These are phyloP conservation scores for Solanum paucissectum DNA, from an alignment of 257 asterid genomes.

Conservation along the genomic window DNA sequence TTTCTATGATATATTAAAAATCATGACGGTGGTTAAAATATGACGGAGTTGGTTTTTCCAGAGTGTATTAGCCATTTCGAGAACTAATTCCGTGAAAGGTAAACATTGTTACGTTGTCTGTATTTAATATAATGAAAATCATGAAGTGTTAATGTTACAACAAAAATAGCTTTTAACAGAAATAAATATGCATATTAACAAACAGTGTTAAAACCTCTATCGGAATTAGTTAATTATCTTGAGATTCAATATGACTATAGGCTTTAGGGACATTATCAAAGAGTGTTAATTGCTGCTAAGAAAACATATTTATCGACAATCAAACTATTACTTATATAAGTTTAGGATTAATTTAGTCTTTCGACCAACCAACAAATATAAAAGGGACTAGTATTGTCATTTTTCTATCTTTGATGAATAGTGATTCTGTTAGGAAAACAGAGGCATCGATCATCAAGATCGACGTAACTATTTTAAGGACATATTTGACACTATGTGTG, in stretches of 20 bases:
- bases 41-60: background rate
- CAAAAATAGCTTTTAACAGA: too few relatives aligned
- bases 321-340: too few relatives aligned
- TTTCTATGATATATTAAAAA: background rate
- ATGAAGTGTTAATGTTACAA: too few relatives aligned
- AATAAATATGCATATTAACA: too few relatives aligned
- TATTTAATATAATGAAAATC: background rate
- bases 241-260: too few relatives aligned
- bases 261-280: too few relatives aligned
- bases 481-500: background rate
- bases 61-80: background rate
- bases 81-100: background rate
- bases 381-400: background rate
- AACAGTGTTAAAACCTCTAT: too few relatives aligned
- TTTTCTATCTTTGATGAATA: background rate
- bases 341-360: background rate
- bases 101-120: background rate
- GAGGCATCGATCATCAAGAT: background rate
- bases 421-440: background rate
- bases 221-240: too few relatives aligned
- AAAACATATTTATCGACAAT: too few relatives aligned
- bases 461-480: background rate
- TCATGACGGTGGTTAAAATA: background rate
- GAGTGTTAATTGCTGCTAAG: too few relatives aligned
- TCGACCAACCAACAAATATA: background rate